phyloP scores from a whole-genome alignment of 345 rosid genomes.

The Brassica nigra region DNA sequence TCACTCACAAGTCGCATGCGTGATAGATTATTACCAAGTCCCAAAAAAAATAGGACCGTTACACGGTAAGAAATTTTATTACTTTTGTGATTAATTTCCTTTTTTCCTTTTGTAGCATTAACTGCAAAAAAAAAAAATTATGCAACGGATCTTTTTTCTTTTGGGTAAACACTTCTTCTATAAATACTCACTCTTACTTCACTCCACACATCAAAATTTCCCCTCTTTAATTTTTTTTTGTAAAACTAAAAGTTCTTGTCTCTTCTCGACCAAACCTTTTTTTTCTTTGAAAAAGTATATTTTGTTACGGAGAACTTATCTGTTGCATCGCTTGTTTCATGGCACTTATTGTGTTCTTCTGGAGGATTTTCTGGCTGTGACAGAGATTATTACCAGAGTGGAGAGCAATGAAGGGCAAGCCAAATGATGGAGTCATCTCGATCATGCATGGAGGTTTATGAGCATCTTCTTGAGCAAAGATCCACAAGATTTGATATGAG shows the following conservation, averaged over 20 bases:
- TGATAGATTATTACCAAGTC: neutral
- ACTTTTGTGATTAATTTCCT: neutral
- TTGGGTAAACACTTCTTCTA: neutral
- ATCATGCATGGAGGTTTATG: neutral
- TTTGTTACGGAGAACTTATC: neutral
- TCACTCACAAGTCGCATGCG: too few relatives aligned
- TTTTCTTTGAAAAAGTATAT: too few relatives aligned
- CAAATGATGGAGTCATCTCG: neutral
- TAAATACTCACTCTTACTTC: neutral
- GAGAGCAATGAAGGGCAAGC: too few relatives aligned
- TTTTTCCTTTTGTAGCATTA: too few relatives aligned
- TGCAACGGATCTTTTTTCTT: neutral
- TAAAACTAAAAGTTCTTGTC: too few relatives aligned
- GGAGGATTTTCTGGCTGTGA: neutral
- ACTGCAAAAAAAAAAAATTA: too few relatives aligned
- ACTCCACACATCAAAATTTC: neutral
- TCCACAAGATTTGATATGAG: too few relatives aligned
- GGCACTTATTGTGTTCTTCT: neutral
- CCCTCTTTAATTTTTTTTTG: neutral
- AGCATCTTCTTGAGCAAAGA: neutral
- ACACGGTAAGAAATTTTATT: neutral
- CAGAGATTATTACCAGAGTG: too few relatives aligned
- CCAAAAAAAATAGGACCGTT: neutral
- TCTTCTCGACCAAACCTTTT: neutral
- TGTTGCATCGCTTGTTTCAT: neutral